Evolutionary conservation across 768 basidiomycete genomes (phyloP).

Genomic region (Mycena galopus): DNA sequence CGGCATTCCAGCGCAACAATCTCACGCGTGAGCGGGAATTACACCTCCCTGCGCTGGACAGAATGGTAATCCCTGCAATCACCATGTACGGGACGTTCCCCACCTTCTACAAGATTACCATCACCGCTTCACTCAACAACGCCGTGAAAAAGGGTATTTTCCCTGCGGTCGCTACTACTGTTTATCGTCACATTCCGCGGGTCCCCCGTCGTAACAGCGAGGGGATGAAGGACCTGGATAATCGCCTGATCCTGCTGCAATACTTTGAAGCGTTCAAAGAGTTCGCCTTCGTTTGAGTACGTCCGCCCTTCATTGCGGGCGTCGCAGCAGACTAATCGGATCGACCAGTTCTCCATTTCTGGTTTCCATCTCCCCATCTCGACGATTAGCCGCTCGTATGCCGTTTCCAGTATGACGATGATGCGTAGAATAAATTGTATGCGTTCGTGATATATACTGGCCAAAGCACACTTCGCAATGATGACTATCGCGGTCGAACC

Average conservation of each 20-base stretch:
- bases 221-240: slow-evolving; percentile 25
- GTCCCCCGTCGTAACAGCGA: slow-evolving; percentile 36
- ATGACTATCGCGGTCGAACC: no score
- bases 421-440: no score
- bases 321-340: no score
- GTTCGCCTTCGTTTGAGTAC: no score
- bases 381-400: no score
- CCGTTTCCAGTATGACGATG: no score
- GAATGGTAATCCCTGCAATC: slow-evolving; percentile 37
- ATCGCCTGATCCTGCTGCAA: no score
- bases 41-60: slow-evolving; percentile 31
- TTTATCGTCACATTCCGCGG: slow-evolving; percentile 37
- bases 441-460: no score
- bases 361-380: no score
- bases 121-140: slow-evolving; percentile 37
- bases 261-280: not conserved
- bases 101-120: slow-evolving; percentile 42
- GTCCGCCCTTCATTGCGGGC: no score
- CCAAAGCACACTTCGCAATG: no score
- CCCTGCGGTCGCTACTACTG: slow-evolving; percentile 37
- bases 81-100: slow-evolving; percentile 41
- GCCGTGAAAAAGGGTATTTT: slow-evolving; percentile 32
- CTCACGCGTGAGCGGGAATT: slow-evolving; percentile 34
- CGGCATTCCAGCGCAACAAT: slow-evolving; percentile 44
- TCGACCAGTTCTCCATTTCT: no score